Evolutionary conservation across 1,284 basidiomycete genomes (phyloP).

Genomic region (Ceratobasidium sp.): DNA sequence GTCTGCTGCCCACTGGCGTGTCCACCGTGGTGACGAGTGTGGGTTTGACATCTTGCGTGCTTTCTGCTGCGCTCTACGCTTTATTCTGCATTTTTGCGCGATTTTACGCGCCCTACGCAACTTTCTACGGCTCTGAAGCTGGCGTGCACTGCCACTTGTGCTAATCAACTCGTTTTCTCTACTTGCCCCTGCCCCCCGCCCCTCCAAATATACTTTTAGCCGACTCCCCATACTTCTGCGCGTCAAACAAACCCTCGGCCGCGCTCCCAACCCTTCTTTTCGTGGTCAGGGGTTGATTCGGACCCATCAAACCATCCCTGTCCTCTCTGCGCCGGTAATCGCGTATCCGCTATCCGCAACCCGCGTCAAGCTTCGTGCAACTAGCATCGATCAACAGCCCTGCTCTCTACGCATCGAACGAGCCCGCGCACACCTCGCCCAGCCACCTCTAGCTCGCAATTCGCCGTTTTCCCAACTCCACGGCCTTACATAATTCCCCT

Average conservation of each 20-base stretch:
- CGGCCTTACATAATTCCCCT: too few relatives aligned
- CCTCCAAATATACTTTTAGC: not conserved
- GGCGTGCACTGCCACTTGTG: conserved; percentile 6
- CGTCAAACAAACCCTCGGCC: not conserved
- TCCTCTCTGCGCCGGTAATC: too few relatives aligned
- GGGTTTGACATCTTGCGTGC: not conserved
- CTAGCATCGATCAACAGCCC: not conserved
- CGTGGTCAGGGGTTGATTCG: not conserved
- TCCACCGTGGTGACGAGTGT: conserved; percentile 17
- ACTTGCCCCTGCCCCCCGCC: not conserved
- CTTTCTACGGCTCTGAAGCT: not conserved
- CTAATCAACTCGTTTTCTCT: not conserved
- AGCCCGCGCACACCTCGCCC: not conserved
- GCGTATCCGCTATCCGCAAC: not conserved
- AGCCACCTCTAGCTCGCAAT: too few relatives aligned
- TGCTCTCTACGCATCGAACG: not conserved
- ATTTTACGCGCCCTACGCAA: not conserved
- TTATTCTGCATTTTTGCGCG: not conserved
- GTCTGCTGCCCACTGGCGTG: conserved; percentile 1
- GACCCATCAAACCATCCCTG: not conserved
- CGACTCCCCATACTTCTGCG: not conserved
- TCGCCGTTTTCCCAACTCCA: too few relatives aligned
- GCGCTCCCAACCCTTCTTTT: not conserved
- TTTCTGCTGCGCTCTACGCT: not conserved
- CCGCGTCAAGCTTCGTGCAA: not conserved